Percentiles rank a stretch among this genome's conserved stretches.
phyloP scores from a whole-genome alignment of 129 eudicot genomes.

The Scalesia atractyloides region DNA sequence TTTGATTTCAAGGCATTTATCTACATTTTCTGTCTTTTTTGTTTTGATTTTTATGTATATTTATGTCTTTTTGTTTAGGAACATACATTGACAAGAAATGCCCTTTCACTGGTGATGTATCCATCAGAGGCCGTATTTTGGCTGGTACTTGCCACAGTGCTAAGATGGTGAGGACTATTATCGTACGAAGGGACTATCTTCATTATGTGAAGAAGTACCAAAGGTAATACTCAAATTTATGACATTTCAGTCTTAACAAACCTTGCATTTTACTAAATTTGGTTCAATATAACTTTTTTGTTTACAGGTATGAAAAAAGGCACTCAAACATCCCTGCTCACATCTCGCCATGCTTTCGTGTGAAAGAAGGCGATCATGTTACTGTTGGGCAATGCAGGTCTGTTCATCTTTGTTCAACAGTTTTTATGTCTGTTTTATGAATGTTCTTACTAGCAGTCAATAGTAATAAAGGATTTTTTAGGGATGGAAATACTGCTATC shows the following conservation, averaged over 20 bases:
- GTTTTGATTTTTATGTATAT: too few relatives aligned
- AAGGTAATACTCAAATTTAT: slow-evolving; percentile 24
- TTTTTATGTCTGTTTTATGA: not conserved
- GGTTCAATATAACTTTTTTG: not conserved
- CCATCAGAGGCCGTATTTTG: slow-evolving; percentile 58
- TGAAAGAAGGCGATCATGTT: slow-evolving; percentile 59
- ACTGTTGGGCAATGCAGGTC: slow-evolving; percentile 62
- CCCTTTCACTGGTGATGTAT: slow-evolving; percentile 62
- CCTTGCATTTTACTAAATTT: not conserved
- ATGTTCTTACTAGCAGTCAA: not conserved
- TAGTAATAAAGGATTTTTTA: not conserved
- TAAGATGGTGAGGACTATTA: slow-evolving; percentile 61
- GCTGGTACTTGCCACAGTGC: slow-evolving; percentile 67
- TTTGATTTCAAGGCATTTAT: not conserved
- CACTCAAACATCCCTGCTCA: slow-evolving; percentile 60
- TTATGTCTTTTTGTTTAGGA: slow-evolving; percentile 28
- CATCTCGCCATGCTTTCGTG: slow-evolving; percentile 60
- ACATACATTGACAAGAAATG: slow-evolving; percentile 66
- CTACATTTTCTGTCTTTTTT: not conserved
- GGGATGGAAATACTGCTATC: not conserved
- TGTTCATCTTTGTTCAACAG: not conserved
- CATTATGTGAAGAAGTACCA: slow-evolving; percentile 60
- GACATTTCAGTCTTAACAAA: too few relatives aligned
- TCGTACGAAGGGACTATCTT: slow-evolving; percentile 55
- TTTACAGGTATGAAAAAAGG: slow-evolving; percentile 49